Conservation (phyloP, 164 flowering plant genomes). For the Nymphaea thermarum region DNA sequence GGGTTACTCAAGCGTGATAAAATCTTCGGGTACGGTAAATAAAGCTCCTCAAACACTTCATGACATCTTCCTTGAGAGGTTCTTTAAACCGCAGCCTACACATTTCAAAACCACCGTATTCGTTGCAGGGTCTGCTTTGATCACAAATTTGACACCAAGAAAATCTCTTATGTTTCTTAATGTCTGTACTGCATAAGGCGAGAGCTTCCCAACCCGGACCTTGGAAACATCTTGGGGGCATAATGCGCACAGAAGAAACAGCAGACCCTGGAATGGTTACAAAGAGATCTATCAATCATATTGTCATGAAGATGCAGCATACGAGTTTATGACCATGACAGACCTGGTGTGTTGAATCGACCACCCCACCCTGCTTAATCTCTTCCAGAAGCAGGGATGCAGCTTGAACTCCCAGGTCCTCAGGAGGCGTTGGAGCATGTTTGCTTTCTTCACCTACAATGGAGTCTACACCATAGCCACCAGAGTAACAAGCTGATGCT, state of each 20-base stretch:
- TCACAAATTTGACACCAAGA: constrained; percentile 55
- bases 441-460: constrained; percentile 40
- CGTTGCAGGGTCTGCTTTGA: constrained; percentile 63
- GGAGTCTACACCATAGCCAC: constrained; percentile 25
- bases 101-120: constrained; percentile 66
- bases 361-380: constrained; percentile 86
- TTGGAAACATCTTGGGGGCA: constrained; percentile 70
- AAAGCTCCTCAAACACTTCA: constrained; percentile 9
- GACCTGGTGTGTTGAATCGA: constrained; percentile 95
- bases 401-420: constrained; percentile 58
- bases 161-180: constrained; percentile 73
- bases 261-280: constrained; percentile 46
- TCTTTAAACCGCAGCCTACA: constrained; percentile 70
- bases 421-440: constrained; percentile 45
- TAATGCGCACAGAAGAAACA: constrained; percentile 80
- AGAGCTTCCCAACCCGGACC: constrained; percentile 81
- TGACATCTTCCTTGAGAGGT: constrained; percentile 59
- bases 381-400: constrained; percentile 71
- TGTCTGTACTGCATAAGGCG: constrained; percentile 73
- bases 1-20: too few relatives aligned
- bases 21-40: too few relatives aligned
- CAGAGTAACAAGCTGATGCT: constrained; percentile 44
- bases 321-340: constrained; percentile 1
- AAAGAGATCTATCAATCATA: not conserved
- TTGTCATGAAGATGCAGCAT: not conserved